These are phyloP conservation scores for Saccharomycopsis selenospora DNA, from an alignment of 805 yeast genomes.

Conservation along the genomic window DNA sequence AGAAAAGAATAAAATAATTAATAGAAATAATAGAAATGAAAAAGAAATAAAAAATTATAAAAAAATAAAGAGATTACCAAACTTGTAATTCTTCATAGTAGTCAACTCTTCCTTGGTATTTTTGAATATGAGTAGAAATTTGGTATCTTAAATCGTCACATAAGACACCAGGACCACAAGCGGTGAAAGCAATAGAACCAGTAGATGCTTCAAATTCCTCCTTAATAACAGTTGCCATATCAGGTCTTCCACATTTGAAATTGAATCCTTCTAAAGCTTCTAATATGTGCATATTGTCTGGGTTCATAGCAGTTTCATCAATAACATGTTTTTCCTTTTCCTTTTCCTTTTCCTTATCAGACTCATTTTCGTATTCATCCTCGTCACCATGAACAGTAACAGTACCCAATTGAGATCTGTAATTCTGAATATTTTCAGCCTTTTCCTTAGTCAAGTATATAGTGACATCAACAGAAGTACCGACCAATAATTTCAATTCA, in stretches of 20 bases:
- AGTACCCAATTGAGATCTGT: background rate
- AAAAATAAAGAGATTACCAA: conserved; percentile 7
- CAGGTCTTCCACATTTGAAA: conserved; percentile 42
- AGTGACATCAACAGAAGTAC: conserved; percentile 28
- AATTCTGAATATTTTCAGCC: background rate
- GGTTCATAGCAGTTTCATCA: background rate
- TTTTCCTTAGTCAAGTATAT: conserved; percentile 32
- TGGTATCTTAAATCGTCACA: conserved; percentile 12
- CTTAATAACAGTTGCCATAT: conserved; percentile 33
- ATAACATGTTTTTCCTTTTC: background rate
- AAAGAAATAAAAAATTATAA: background rate
- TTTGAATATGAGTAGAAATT: background rate
- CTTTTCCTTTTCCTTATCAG: background rate
- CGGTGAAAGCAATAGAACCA: conserved; percentile 2
- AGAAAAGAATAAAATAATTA: too few relatives aligned
- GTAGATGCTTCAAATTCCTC: conserved; percentile 9
- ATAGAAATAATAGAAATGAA: too few relatives aligned
- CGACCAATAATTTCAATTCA: conserved; percentile 33
- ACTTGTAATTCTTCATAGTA: conserved; percentile 17
- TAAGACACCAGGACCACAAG: conserved; percentile 13
- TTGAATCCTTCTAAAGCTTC: conserved; percentile 21
- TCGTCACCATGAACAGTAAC: background rate
- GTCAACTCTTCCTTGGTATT: conserved; percentile 13
- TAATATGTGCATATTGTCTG: background rate
- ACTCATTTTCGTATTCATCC: background rate